A percentile compares a stretch with the other conserved stretches of the same genome.
phyloP scores from a whole-genome alignment of 2,329 filamentous ascomycete genomes.

The Xylaria arbuscula region DNA sequence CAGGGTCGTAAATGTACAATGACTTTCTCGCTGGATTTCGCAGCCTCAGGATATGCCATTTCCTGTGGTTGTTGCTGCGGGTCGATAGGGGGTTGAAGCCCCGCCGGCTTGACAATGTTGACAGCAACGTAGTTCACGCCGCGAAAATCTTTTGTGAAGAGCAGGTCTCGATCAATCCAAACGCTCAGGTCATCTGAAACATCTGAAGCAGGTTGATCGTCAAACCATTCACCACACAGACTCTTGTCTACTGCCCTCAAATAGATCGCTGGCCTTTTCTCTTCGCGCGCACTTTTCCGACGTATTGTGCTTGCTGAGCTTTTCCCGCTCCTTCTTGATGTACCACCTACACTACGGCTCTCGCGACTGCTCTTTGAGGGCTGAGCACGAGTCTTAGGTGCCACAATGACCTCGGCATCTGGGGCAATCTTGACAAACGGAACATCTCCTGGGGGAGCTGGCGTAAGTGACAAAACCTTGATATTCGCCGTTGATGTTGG shows the following conservation, averaged over 20 bases:
- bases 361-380: slow-evolving; percentile 74
- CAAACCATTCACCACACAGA: slow-evolving; percentile 80
- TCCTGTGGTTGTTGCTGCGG: slow-evolving; percentile 76
- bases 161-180: slow-evolving; percentile 85
- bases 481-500: slow-evolving; percentile 96
- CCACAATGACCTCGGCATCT: slow-evolving; percentile 96
- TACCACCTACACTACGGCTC: slow-evolving; percentile 81
- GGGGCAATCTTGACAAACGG: slow-evolving; percentile 93
- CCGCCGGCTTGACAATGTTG: slow-evolving; percentile 86
- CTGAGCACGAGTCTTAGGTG: slow-evolving; percentile 87
- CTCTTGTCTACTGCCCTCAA: slow-evolving; percentile 81
- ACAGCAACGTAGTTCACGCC: slow-evolving; percentile 82
- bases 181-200: slow-evolving; percentile 72
- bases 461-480: slow-evolving; percentile 83
- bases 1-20: slow-evolving; percentile 81
- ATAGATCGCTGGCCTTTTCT: slow-evolving; percentile 76
- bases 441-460: slow-evolving; percentile 72
- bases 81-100: slow-evolving; percentile 76
- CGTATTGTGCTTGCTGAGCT: slow-evolving; percentile 79
- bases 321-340: slow-evolving; percentile 81
- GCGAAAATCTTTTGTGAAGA: slow-evolving; percentile 76
- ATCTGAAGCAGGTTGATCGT: slow-evolving; percentile 67
- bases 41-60: slow-evolving; percentile 63
- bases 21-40: slow-evolving; percentile 72
- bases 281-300: slow-evolving; percentile 67